Base-by-base conservation (phyloP, 2,329 filamentous ascomycete genomes). In the Beauveria sp. region DNA sequence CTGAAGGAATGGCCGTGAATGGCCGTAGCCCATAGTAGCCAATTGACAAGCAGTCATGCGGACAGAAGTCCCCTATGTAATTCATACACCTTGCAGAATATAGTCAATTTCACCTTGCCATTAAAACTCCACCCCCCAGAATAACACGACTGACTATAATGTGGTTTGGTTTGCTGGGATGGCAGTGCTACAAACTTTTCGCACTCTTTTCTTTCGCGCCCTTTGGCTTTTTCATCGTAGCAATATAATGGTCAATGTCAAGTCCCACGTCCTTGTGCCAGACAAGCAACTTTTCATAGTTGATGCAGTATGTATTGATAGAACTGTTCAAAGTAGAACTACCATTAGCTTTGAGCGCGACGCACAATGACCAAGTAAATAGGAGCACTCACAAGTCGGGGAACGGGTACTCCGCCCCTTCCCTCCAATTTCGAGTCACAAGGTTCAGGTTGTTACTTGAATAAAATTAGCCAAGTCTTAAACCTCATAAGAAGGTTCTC, bases 241-340 rank as follows among this genome's bases (percentile, higher is more conserved):
- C 34, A 18, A 63, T 43, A 52, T 67, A 67, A 51, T 64, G 64
- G 5, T 66, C 66, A 60, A 66, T 63, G 46, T 67, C 66, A 12
- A 68, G 47, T 10, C 65, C 64, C 16, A 63, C 63, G 5, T 66
- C 63, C 38, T 63, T 65, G 24, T 66, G 58, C 63, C 66, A 68
- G 2, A 54, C 34, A 1, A 59, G 64, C 9, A 68, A 43, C 45
- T 66, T 67, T 10, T 73, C 70, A 47, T 73, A 74, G 50, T 72
- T 69, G 9, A 73, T 63, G 38, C 73, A 75, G 62, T 73, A 70
- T 55, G 70, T 68, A 60, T 73, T 70, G 5, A 72, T 66, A 50
- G 63, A 70, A 66, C 74, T 74, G 38, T 55, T n/a, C 6, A 12
- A 12, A 20, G 16, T 20, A 30, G 1, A 22, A 40, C 14, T 10